Evolutionary conservation across 2,329 filamentous ascomycete genomes (phyloP), one percentile per base, ranked within the genome.

Genomic region (Colletotrichum noveboracense): DNA sequence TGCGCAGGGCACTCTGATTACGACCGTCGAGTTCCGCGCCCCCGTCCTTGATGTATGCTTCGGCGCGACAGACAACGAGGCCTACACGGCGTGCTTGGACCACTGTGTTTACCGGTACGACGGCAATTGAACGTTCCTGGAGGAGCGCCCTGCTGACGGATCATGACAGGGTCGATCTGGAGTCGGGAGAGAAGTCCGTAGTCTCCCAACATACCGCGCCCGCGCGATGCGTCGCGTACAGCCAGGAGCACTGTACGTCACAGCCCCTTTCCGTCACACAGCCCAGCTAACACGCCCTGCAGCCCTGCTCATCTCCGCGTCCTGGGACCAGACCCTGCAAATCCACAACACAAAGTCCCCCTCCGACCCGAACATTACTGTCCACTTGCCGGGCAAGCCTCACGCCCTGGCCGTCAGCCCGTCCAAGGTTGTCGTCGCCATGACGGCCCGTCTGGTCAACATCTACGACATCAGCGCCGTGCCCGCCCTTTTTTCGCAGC

Each of bases 31-130:
- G 83, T 94, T 97, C 84, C 91, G 93, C 76, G 95, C 95, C 9
- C 96, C 97, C 0, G 94, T 99, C 10, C 88, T 99, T 74, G 96
- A 98, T 83, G 94, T 97, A 21, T 98, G 96, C 86, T 99, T 97
- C 81, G 96, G 96, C 78, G 91, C 92, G 78, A 92, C 92, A 84
- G 94, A 96, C 81, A 90, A 93, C 80, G 95, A 96, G 84, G 94
- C 96, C 56, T 99, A 95, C 86, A 95, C 92, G 24, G 96, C 93
- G 48, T 95, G 96, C 48, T 88, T 98, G 85, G 96, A 98, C 84
- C 95, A 94, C 90, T 93, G 94, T 81, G 96, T 98, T 76, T 93
- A 92, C 84, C 93, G 88, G 94, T 96, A 81, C 80, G 86, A 78
- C 24, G 18, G 6, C 66, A 30, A 21, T 36, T 24, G 32, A 34